Conservation (phyloP, 2,329 filamentous ascomycete species). For the Pseudophaeomoniella oleicola region DNA sequence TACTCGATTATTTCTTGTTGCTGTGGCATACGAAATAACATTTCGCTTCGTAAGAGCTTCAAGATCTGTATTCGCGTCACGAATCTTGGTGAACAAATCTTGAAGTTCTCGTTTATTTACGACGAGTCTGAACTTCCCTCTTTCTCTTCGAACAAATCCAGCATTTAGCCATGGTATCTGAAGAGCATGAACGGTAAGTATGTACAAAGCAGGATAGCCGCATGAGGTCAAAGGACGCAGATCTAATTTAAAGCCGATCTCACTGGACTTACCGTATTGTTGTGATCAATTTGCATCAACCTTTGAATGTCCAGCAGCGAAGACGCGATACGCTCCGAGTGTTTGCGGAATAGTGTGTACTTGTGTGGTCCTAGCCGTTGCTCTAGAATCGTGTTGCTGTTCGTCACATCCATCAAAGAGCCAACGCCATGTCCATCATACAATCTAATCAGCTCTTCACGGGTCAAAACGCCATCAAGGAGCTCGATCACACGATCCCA, state of each 20-base stretch:
- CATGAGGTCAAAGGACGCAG: too few relatives aligned
- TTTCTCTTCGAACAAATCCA: slow-evolving; percentile 2
- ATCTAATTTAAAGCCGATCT: too few relatives aligned
- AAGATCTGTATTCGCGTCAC: slow-evolving; percentile 9
- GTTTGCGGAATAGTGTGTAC: slow-evolving; percentile 4
- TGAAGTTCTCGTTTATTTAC: slow-evolving; percentile 6
- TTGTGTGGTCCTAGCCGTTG: slow-evolving; percentile 7
- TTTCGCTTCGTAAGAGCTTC: slow-evolving; percentile 1
- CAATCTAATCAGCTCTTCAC: slow-evolving; percentile 8
- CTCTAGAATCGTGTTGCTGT: slow-evolving; percentile 3
- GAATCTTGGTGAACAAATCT: slow-evolving; percentile 7
- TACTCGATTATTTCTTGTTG: not conserved
- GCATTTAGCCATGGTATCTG: slow-evolving; percentile 4
- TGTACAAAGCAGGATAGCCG: too few relatives aligned
- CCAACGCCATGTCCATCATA: slow-evolving; percentile 6
- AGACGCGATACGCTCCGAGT: not conserved
- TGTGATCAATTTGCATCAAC: slow-evolving; percentile 1
- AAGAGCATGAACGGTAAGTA: too few relatives aligned
- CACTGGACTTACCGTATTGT: not conserved
- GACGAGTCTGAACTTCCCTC: slow-evolving; percentile 6
- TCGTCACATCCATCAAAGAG: slow-evolving; percentile 6
- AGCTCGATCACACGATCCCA: slow-evolving; percentile 9
- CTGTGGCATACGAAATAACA: not conserved
- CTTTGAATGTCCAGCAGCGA: slow-evolving; percentile 1
- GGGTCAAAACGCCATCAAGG: slow-evolving; percentile 7